Evolutionary conservation across 352 stramenopile genomes (phyloP), one percentile per base, ranked within the genome.

Genomic region (Phytophthora colocasiae): DNA sequence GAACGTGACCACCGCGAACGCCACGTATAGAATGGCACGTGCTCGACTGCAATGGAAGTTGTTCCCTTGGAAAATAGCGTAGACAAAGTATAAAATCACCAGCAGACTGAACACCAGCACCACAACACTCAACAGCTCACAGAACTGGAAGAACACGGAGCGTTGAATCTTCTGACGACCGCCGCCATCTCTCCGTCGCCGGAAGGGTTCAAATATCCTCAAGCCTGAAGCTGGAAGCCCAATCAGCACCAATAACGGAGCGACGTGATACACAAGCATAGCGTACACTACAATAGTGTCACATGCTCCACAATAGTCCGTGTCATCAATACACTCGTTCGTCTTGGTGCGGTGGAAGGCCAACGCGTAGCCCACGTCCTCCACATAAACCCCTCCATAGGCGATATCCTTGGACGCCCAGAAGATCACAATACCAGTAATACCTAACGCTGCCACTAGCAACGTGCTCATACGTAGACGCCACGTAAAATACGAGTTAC

Each of bases 401-500:
- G 67, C 72, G 6, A 87, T 63, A 41, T 65, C 60, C 0, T 57
- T 29, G 22, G 69, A 70, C 2, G 22, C 39, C 79, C 79, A 95
- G 59, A 81, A 93, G 8, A 34, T 29, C 7, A 76, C 43, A 43
- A 93, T 78, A 22, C 82, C 85, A 17, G 54, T 34, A 9, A 81
- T 50, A 5, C 81, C 71, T 29, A 94, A 32, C 4, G 59, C 29
- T 6, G 75, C 43, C 22, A 95, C 55, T 15, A 78, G 56, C 8
- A 91, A 38, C 56, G 78, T 81, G 38, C 69, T 75, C 58, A 81
- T 60, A 24, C 77, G 75, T 47, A 95, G 67, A 0, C 83, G 74
- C 63, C 85, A 76, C 17, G 80, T 86, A 71, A 95, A 95, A 66
- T 92, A 95, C 75, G 87, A 93, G 64, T 95, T 95, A 36, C 58